These are phyloP conservation scores for Mortierella alpina DNA, from an alignment of 192 early-diverging fungal genomes.

Conservation along the genomic window DNA sequence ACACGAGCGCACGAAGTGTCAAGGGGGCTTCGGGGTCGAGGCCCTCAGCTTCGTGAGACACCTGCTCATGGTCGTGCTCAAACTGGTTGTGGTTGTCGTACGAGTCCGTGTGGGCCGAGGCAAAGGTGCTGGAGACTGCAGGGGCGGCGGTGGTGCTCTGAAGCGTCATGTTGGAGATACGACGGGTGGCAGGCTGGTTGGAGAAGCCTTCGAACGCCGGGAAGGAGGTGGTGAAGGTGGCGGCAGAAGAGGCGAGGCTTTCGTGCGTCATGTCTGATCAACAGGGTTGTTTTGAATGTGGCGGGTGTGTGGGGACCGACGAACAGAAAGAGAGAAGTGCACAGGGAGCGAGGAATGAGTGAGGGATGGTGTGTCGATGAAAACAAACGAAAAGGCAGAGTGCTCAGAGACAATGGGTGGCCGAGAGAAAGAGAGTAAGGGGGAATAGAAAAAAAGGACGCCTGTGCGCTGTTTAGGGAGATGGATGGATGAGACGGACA, in stretches of 20 bases:
- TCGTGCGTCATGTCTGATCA: slow-evolving; percentile 11
- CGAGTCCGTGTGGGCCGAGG: background rate
- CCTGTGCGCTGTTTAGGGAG: too few species aligned
- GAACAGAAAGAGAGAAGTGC: background rate
- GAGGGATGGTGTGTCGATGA: too few species aligned
- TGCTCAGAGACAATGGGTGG: too few species aligned
- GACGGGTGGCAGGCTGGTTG: background rate
- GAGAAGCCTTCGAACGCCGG: slow-evolving; percentile 1
- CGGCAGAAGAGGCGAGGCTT: background rate
- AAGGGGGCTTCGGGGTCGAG: slow-evolving; percentile 28
- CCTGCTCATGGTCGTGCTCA: slow-evolving; percentile 12
- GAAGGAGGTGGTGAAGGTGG: background rate
- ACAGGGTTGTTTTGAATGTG: background rate
- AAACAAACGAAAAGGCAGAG: too few species aligned
- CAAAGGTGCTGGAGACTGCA: background rate
- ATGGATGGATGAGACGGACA: too few species aligned
- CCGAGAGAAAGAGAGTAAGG: too few species aligned
- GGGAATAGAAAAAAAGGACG: too few species aligned
- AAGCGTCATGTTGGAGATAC: slow-evolving; percentile 3
- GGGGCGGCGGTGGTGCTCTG: slow-evolving; percentile 2
- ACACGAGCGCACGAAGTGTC: slow-evolving; percentile 80
- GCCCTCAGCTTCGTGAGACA: slow-evolving; percentile 6
- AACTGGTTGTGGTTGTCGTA: slow-evolving; percentile 25
- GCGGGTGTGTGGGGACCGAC: too few species aligned
- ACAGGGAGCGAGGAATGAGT: background rate